These are phyloP conservation scores for Aspergillus bridgeri DNA, from an alignment of 495 filamentous ascomycete genomes.

Conservation along the genomic window DNA sequence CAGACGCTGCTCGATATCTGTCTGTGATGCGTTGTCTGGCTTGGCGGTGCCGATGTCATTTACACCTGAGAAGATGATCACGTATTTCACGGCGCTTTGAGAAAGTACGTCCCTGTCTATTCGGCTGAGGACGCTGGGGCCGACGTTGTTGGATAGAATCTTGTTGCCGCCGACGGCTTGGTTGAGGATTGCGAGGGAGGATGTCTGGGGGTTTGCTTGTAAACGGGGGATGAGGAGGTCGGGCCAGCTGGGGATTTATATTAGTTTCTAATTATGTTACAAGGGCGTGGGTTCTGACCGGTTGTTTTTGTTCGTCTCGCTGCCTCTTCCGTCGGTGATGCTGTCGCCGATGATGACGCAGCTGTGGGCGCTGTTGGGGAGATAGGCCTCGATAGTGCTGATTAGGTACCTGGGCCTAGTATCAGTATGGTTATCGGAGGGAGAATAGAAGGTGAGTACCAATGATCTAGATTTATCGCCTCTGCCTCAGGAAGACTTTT, in stretches of 20 bases:
- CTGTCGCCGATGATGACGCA: slow-evolving; percentile 68
- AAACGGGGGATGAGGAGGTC: slow-evolving; percentile 58
- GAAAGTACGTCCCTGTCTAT: slow-evolving; percentile 63
- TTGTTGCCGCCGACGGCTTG: slow-evolving; percentile 74
- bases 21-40: slow-evolving; percentile 45
- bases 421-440: not conserved
- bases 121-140: slow-evolving; percentile 57
- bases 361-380: slow-evolving; percentile 36
- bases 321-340: slow-evolving; percentile 69
- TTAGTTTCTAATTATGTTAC: not conserved
- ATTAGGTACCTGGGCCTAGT: slow-evolving; percentile 57
- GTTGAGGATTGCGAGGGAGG: slow-evolving; percentile 57
- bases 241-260: slow-evolving; percentile 50
- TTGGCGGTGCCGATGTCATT: slow-evolving; percentile 64
- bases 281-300: slow-evolving; percentile 34
- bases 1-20: slow-evolving; percentile 46
- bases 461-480: slow-evolving; percentile 25
- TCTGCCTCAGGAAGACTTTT: slow-evolving; percentile 41
- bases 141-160: slow-evolving; percentile 58
- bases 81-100: slow-evolving; percentile 54
- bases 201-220: slow-evolving; percentile 42
- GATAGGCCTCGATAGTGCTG: slow-evolving; percentile 56
- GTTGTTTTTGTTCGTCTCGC: slow-evolving; percentile 60
- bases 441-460: slow-evolving; percentile 13
- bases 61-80: slow-evolving; percentile 69